phyloP scores from a whole-genome alignment of 192 early-diverging fungal genomes.

The Allomyces javanicus region DNA sequence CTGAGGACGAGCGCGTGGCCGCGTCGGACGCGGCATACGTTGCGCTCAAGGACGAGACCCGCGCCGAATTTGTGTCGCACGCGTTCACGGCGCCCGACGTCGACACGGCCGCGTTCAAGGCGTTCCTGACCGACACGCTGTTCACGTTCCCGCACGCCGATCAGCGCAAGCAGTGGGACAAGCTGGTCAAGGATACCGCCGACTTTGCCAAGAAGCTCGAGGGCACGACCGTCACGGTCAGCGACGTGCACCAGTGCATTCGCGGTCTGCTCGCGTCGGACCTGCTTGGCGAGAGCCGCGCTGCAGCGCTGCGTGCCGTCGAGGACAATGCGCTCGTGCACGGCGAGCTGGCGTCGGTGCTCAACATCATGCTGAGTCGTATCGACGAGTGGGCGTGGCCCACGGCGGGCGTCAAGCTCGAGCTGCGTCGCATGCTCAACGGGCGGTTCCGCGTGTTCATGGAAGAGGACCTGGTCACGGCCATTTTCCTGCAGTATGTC shows the following conservation, averaged over 20 bases:
- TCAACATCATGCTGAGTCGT: slow-evolving; percentile 1
- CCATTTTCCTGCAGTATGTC: slow-evolving; percentile 8
- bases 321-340: slow-evolving; percentile 4
- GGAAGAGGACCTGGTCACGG: slow-evolving; percentile 12
- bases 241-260: not conserved
- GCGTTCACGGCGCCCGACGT: too few species aligned
- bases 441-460: slow-evolving; percentile 10
- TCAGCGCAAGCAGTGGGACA: too few species aligned
- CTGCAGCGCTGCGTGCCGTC: not conserved
- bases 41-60: too few species aligned
- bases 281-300: not conserved
- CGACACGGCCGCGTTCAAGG: too few species aligned
- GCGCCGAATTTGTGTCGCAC: too few species aligned
- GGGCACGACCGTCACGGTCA: not conserved
- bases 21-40: too few species aligned
- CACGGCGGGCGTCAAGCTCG: slow-evolving; percentile 1
- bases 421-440: slow-evolving; percentile 1
- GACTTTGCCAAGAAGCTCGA: too few species aligned
- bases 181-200: too few species aligned
- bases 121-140: too few species aligned
- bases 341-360: slow-evolving; percentile 3
- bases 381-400: slow-evolving; percentile 5
- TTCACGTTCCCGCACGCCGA: too few species aligned
- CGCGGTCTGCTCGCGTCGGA: not conserved
- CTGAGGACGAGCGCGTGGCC: too few species aligned